Evolutionary conservation across 768 basidiomycete species (phyloP).

Genomic region (Pleurotus tuoliensis): DNA sequence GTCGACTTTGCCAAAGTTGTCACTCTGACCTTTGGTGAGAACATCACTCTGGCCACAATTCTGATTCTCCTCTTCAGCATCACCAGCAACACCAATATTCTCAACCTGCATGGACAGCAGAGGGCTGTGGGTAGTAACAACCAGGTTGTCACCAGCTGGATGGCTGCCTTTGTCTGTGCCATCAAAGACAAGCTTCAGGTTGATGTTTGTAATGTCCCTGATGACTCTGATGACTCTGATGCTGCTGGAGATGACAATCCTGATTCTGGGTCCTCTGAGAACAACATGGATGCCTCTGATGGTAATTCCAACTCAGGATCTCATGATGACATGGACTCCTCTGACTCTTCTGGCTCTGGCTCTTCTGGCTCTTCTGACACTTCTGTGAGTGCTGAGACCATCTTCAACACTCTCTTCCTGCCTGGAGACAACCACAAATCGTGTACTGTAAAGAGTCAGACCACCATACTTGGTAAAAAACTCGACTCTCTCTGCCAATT

Average conservation of each 20-base stretch:
- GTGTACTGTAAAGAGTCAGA: not conserved
- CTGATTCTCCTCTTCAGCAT: not conserved
- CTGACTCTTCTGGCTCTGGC: not conserved
- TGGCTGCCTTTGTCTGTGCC: not conserved
- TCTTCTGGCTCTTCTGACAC: too few relatives aligned
- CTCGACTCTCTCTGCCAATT: not conserved
- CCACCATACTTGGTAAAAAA: not conserved
- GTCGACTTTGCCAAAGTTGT: not conserved
- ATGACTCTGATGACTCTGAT: not conserved
- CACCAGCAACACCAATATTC: not conserved
- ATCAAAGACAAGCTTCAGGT: not conserved
- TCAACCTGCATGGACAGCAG: slow-evolving; percentile 3
- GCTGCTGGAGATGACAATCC: too few relatives aligned
- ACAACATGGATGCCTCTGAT: not conserved
- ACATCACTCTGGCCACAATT: slow-evolving; percentile 2
- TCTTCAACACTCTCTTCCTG: too few relatives aligned
- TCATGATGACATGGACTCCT: not conserved
- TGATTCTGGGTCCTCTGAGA: not conserved
- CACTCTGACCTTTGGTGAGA: not conserved
- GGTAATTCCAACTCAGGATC: not conserved
- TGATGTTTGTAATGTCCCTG: not conserved
- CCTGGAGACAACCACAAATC: too few relatives aligned
- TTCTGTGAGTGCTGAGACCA: too few relatives aligned
- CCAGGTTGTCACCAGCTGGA: not conserved
- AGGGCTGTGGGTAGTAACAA: not conserved